phyloP scores from a whole-genome alignment of 768 basidiomycete genomes.

The Pulveroboletus sp. region DNA sequence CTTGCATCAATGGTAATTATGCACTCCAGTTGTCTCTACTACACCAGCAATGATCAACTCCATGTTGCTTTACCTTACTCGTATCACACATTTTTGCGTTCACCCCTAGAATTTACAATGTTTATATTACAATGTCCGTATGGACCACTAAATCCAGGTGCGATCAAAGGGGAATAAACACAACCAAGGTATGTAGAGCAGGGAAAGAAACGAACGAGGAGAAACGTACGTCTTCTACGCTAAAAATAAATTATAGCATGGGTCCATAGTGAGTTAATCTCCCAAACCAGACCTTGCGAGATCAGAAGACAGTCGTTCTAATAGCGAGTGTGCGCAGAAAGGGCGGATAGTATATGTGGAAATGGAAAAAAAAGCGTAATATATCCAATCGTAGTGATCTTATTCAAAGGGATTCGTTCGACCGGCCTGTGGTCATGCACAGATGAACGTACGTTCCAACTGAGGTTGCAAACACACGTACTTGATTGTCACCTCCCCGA shows the following conservation, averaged over 20 bases:
- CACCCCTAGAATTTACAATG: conserved; percentile 15
- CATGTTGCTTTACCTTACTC: background rate
- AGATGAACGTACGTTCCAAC: background rate
- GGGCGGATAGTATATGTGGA: conserved; percentile 5
- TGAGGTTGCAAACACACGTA: conserved; percentile 27
- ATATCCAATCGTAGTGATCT: background rate
- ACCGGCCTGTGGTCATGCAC: conserved; percentile 49
- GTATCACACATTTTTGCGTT: background rate
- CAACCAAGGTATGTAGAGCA: conserved; percentile 21
- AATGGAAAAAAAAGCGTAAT: conserved; percentile 1
- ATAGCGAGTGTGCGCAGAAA: conserved; percentile 5
- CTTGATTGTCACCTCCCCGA: conserved; percentile 72
- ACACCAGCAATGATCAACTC: no score
- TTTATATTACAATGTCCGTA: conserved; percentile 12
- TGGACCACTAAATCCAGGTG: conserved; percentile 6
- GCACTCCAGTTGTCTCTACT: background rate
- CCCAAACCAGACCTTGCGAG: no score
- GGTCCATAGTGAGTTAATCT: conserved; percentile 9
- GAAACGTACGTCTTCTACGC: conserved; percentile 1
- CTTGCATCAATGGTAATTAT: background rate
- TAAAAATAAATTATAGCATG: conserved; percentile 5
- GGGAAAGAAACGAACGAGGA: conserved; percentile 7
- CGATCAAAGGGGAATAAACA: conserved; percentile 15
- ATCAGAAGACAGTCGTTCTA: no score
- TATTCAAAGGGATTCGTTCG: conserved; percentile 65